Base-by-base conservation (phyloP, 305 asterid genomes). In the Solanum hybrid region DNA sequence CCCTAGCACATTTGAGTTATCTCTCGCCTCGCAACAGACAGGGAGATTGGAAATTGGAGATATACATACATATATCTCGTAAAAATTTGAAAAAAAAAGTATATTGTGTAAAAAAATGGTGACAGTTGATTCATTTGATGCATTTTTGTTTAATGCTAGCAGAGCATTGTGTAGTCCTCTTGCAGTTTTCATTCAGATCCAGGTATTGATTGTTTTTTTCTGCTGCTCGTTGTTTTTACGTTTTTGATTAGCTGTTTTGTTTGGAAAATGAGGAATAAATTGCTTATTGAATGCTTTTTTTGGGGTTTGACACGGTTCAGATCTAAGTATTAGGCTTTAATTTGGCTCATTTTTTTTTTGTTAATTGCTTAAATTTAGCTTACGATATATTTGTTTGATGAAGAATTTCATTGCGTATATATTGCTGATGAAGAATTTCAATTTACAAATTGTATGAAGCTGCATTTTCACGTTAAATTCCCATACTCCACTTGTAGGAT, bases 101-200 rank as follows among this genome's bases (percentile, higher is more conserved):
- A 36, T 32, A 77, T 77, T 17, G 15, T 77, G 81, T 77, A 2
- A 35, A 78, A 51, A 51, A 45, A 96, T 95, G 98, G 77, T 90
- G 92, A 79, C 93, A 26, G 73, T 94, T 85, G 96, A 95, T 93
- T 92, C 93, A 45, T 85, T 96, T 34, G 98, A 95, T 73, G 75
- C 90, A 7, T 90, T 94, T 89, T 81, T 97, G 27, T 94, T 96
- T 93, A 90, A 93, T 69, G 97, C 97, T 87, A 95, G 98, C 96
- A 94, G 92, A 92, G 96, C 97, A 89, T 95, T 92, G 82, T 93
- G 95, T 77, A 93, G 94, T 90, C 96, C 98, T 31, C 71, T 95
- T 42, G 98, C 95, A 8, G 80, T 95, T 88, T 96, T 94, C 87
- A 56, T 97, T 92, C 98, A 95, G 98, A 95, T 97, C 96, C 98